phyloP scores from a whole-genome alignment of 768 basidiomycete genomes.

The Paxillus ammoniavirescens region DNA sequence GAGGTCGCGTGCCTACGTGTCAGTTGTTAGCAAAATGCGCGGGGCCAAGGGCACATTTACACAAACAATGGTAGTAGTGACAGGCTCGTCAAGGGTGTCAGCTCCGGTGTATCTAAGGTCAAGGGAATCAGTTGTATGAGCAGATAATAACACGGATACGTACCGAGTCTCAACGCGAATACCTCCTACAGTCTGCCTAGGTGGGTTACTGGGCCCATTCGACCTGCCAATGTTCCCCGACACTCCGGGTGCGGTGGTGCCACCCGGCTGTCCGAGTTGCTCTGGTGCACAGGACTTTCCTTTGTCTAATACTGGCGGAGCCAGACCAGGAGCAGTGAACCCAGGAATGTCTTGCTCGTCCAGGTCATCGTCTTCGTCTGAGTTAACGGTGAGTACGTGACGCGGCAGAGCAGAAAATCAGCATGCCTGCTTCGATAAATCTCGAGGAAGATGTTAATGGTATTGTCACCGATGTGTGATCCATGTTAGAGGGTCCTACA shows the following conservation, averaged over 20 bases:
- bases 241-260: conserved; percentile 34
- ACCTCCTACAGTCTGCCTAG: conserved; percentile 76
- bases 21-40: conserved; percentile 6
- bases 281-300: conserved; percentile 68
- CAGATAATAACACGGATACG: conserved; percentile 14
- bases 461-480: conserved; percentile 31
- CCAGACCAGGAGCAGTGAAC: conserved; percentile 64
- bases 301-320: conserved; percentile 52
- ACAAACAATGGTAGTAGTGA: conserved; percentile 84
- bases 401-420: neutral
- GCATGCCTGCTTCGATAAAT: conserved; percentile 76
- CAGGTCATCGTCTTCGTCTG: conserved; percentile 79
- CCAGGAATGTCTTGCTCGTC: conserved; percentile 81
- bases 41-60: conserved; percentile 1
- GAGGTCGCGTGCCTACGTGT: conserved; percentile 75
- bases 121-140: neutral
- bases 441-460: conserved; percentile 64
- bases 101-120: conserved; percentile 61
- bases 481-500: conserved; percentile 14
- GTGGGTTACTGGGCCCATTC: conserved; percentile 38
- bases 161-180: conserved; percentile 87
- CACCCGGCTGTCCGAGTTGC: conserved; percentile 45
- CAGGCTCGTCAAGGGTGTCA: conserved; percentile 91
- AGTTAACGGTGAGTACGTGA: conserved; percentile 3
- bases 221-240: conserved; percentile 74